phyloP scores from a whole-genome alignment of 306 rosid genomes.

The Herpetospermum pedunculosum region DNA sequence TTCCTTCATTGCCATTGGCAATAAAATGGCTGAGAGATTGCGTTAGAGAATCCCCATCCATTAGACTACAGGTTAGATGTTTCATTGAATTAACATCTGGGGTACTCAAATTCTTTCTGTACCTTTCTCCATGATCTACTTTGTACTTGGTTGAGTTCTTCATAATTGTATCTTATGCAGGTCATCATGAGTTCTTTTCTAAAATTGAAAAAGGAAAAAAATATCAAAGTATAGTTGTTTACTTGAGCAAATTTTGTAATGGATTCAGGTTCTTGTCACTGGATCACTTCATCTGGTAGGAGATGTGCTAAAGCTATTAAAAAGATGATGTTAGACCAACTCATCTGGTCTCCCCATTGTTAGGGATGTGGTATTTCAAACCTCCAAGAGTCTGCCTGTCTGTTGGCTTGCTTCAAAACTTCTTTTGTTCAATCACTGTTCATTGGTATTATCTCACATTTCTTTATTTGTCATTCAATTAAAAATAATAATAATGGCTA shows the following conservation, averaged over 20 bases:
- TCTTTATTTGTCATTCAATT: background rate
- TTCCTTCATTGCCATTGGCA: conserved; percentile 64
- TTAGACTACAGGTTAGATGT: conserved; percentile 39
- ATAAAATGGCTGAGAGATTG: conserved; percentile 60
- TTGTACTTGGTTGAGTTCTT: background rate
- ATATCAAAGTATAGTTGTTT: background rate
- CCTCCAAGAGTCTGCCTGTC: background rate
- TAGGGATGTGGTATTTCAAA: background rate
- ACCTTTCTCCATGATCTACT: background rate
- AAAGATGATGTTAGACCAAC: conserved; percentile 14
- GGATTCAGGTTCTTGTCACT: conserved; percentile 61
- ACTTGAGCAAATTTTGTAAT: background rate
- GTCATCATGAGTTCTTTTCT: background rate
- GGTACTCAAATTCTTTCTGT: too few relatives aligned
- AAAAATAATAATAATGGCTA: too few relatives aligned
- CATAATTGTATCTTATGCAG: background rate
- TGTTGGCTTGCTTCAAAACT: background rate
- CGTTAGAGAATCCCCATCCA: conserved; percentile 47
- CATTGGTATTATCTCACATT: background rate
- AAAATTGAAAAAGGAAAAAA: background rate
- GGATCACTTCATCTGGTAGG: conserved; percentile 70
- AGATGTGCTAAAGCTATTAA: conserved; percentile 36
- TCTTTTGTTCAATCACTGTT: background rate
- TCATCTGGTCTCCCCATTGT: background rate
- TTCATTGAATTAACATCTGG: background rate